phyloP scores from a whole-genome alignment of 768 basidiomycete species.

The Kwoniella bestiolae region DNA sequence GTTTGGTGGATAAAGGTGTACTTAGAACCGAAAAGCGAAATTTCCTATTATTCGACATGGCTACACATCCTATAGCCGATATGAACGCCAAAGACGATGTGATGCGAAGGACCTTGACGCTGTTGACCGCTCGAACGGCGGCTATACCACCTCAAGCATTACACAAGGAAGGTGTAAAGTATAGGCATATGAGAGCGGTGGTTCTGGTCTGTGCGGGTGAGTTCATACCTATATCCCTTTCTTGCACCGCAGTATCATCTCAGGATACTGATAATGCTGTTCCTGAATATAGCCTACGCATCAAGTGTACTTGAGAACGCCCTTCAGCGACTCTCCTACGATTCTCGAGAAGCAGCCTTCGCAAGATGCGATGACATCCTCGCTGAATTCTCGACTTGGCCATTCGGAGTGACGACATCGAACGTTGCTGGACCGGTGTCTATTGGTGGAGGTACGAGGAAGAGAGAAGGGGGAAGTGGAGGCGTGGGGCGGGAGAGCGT shows the following conservation, averaged over 20 bases:
- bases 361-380: constrained; percentile 91
- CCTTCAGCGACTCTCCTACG: constrained; percentile 82
- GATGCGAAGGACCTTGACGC: constrained; percentile 71
- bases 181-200: constrained; percentile 77
- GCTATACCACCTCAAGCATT: constrained; percentile 76
- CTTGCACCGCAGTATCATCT: neutral
- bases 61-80: constrained; percentile 96
- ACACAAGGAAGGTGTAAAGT: constrained; percentile 74
- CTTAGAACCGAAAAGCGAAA: constrained; percentile 99
- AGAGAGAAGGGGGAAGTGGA: constrained; percentile 60
- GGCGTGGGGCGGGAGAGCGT: constrained; percentile 58
- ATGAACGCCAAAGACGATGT: constrained; percentile 85
- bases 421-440: constrained; percentile 59
- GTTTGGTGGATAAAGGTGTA: constrained; percentile 96
- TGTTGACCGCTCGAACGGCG: constrained; percentile 81
- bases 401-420: constrained; percentile 67
- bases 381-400: constrained; percentile 88
- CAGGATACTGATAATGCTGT: neutral
- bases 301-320: constrained; percentile 96
- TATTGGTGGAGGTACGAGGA: constrained; percentile 63
- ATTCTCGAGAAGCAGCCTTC: constrained; percentile 91
- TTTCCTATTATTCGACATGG: constrained; percentile 99
- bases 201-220: constrained; percentile 75
- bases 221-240: constrained; percentile 1
- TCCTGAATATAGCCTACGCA: constrained; percentile 68